These are phyloP conservation scores for Gymnopilus junonius DNA, from an alignment of 768 basidiomycete genomes.

Conservation along the genomic window DNA sequence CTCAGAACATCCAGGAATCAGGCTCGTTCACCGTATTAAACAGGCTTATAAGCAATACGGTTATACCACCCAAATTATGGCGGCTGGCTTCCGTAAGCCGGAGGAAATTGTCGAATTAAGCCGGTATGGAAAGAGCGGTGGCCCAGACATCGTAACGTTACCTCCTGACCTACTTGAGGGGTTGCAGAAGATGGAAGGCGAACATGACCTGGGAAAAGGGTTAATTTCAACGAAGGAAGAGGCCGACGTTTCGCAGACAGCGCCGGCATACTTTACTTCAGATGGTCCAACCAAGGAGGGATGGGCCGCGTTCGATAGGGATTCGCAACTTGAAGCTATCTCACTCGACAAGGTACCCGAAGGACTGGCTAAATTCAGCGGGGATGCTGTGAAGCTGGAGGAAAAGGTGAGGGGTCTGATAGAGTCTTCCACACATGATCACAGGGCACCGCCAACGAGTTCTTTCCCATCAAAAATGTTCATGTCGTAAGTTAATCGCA, in stretches of 20 bases:
- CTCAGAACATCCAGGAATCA: conserved; percentile 34
- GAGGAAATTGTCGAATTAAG: conserved; percentile 38
- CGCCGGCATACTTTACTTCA: conserved; percentile 16
- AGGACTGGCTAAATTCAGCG: conserved; percentile 38
- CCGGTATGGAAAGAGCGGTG: conserved; percentile 27
- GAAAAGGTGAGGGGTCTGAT: conserved; percentile 11
- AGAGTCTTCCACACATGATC: background rate
- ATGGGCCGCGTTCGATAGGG: conserved; percentile 22
- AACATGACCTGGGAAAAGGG: background rate
- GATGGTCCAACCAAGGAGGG: conserved; percentile 16
- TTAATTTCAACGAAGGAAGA: conserved; percentile 4
- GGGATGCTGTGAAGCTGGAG: conserved; percentile 35
- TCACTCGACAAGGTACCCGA: conserved; percentile 39
- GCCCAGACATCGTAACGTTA: conserved; percentile 37
- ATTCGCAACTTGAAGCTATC: conserved; percentile 30
- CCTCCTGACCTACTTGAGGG: conserved; percentile 36
- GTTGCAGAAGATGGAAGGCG: conserved; percentile 20
- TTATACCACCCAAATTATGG: conserved; percentile 35
- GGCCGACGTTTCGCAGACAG: background rate
- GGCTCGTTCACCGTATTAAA: conserved; percentile 34
- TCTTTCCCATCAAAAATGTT: background rate
- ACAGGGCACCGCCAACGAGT: no score
- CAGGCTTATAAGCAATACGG: conserved; percentile 28
- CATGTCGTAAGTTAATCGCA: background rate
- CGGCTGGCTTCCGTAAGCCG: conserved; percentile 36